Conservation (phyloP, 1,284 basidiomycete genomes). For the Cutaneotrichosporon sp. region DNA sequence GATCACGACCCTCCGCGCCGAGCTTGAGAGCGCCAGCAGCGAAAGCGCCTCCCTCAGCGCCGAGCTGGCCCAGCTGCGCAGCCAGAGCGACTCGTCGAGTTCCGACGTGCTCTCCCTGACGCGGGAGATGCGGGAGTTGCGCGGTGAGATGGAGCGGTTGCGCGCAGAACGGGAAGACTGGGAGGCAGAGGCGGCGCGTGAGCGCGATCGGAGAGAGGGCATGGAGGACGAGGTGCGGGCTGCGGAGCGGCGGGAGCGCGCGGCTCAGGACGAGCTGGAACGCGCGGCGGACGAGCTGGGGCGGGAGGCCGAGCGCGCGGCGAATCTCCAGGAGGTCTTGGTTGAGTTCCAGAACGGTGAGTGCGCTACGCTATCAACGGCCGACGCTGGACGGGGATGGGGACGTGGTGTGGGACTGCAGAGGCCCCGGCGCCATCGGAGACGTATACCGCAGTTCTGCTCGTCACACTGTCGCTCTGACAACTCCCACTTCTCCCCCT, state of each 20-base stretch:
- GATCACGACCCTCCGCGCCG: conserved; percentile 68
- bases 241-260: conserved; percentile 62
- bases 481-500: neutral
- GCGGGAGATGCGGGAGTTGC: conserved; percentile 69
- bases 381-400: too few relatives aligned
- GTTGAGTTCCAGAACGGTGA: conserved; percentile 89
- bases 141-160: conserved; percentile 76
- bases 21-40: conserved; percentile 66
- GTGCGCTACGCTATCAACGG: too few relatives aligned
- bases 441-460: too few relatives aligned
- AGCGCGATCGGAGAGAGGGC: conserved; percentile 67
- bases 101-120: conserved; percentile 72
- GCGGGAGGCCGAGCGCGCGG: conserved; percentile 67
- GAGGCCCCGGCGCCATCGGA: too few relatives aligned
- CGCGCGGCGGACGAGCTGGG: conserved; percentile 58
- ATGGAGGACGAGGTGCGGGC: conserved; percentile 56
- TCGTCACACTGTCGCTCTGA: neutral
- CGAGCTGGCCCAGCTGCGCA: conserved; percentile 59
- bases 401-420: too few relatives aligned
- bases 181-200: conserved; percentile 71
- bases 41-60: conserved; percentile 65
- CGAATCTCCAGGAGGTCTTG: conserved; percentile 84
- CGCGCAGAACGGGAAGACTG: conserved; percentile 81
- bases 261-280: conserved; percentile 58
- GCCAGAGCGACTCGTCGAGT: conserved; percentile 52